Conservation (phyloP, 768 basidiomycete species). For the Asterophora parasitica region DNA sequence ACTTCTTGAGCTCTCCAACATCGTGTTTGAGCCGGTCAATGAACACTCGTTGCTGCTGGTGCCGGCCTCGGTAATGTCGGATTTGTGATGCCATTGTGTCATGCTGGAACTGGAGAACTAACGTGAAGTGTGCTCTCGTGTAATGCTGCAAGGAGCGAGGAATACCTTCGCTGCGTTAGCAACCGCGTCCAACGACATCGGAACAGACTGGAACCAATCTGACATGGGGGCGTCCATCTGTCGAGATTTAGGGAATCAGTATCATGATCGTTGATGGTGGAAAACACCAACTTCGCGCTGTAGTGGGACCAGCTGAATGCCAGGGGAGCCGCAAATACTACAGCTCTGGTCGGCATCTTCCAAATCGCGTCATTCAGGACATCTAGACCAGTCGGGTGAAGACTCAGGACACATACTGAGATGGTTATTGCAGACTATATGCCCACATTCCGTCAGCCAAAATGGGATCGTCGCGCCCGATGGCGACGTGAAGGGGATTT, state of each 20-base stretch:
- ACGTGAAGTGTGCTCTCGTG: not conserved
- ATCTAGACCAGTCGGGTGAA: not conserved
- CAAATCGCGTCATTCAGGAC: not conserved
- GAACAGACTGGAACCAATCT: constrained; percentile 70
- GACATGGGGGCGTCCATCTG: constrained; percentile 82
- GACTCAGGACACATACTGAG: constrained; percentile 60
- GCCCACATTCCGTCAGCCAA: constrained; percentile 87
- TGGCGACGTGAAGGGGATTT: constrained; percentile 55
- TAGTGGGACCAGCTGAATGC: constrained; percentile 66
- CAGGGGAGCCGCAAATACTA: constrained; percentile 56
- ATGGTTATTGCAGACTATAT: constrained; percentile 81
- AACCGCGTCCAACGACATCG: constrained; percentile 55
- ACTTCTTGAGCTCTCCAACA: constrained; percentile 56
- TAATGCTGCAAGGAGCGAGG: not conserved
- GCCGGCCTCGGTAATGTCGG: constrained; percentile 54
- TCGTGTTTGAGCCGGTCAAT: constrained; percentile 53
- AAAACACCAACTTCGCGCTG: constrained; percentile 59
- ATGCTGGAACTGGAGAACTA: constrained; percentile 62
- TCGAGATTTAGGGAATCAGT: not conserved
- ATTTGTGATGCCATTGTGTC: constrained; percentile 68
- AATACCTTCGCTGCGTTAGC: constrained; percentile 65
- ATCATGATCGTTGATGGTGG: not conserved
- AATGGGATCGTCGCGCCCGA: constrained; percentile 63
- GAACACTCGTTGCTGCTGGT: constrained; percentile 48
- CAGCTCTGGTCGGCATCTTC: constrained; percentile 73